Evolutionary conservation across 1,284 basidiomycete genomes (phyloP).

Genomic region (Ceratorhiza oryzae-sativae): DNA sequence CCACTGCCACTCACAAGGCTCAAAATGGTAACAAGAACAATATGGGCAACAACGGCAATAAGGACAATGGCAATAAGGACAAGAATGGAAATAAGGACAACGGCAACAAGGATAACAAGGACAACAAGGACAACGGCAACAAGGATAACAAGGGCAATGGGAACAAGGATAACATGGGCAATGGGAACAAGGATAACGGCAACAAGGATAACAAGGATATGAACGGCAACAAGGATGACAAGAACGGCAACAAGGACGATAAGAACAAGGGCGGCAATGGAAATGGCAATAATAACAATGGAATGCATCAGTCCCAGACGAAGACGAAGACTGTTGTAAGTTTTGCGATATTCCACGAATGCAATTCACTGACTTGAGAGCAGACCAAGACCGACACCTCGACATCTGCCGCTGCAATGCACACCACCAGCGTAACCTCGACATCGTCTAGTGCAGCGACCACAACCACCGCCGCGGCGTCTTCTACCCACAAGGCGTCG

Average conservation of each 20-base stretch:
- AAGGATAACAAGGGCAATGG: background rate
- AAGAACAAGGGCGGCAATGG: background rate
- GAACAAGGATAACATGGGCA: background rate
- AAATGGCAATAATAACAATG: background rate
- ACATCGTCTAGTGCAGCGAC: background rate
- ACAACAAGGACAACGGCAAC: constrained; percentile 3
- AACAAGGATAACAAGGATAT: background rate
- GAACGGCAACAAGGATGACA: background rate
- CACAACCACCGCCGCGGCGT: background rate
- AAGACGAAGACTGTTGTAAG: constrained; percentile 5
- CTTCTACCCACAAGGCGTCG: background rate
- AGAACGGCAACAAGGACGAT: background rate
- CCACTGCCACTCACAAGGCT: background rate
- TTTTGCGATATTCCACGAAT: too few species aligned
- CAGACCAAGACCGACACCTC: background rate
- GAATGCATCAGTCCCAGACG: background rate
- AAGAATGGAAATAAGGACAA: background rate
- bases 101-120: background rate
- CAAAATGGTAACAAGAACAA: background rate
- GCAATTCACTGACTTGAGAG: background rate
- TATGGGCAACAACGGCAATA: background rate
- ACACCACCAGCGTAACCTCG: too few species aligned
- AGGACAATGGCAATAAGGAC: background rate
- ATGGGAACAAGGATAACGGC: background rate
- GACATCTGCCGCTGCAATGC: constrained; percentile 16